Evolutionary conservation across 2,329 filamentous ascomycete species (phyloP), one percentile per base, ranked within the genome.

Genomic region (Xylaria sp.): DNA sequence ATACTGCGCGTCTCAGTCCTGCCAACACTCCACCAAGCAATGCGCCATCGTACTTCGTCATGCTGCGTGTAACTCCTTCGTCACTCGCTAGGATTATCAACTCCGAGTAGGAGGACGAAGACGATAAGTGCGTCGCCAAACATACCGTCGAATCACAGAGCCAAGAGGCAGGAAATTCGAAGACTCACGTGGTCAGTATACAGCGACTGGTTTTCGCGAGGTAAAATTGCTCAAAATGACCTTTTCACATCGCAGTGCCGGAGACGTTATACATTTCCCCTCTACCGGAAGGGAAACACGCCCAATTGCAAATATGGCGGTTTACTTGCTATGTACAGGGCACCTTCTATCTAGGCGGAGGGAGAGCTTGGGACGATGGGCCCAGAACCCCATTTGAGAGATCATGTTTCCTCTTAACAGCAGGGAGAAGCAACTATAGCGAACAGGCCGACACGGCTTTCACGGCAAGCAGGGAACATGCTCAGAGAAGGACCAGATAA

Each of bases 71-170:
- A n/a, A 39, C 41, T 18, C 62, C 63, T 6, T 45, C 34, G 15
- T 9, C 53, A 30, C 57, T 68, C 18, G 34, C 63, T 10, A 39
- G 25, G 15, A 46, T 66, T 23, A 3, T 57, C 36, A 12, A 18
- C 2, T 9, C 25, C 4, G 6, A 32, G 28, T 6, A 57, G 41
- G n/a, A 43, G 52, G 32, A 34, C 7, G 6, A 30, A 46, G 13
- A 28, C 6, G 39, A 20, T 25, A 12, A 20, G n/a, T 23, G 43
- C 23, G 13, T 10, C 15, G 52, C 32, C 4, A 12, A 36, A 36
- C n/a, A 36, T 20, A 36, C 30, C n/a, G 3, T 55, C 30, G 18
- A 36, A n/a, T 9, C 2, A 23, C 12, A 10, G 10, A 1, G 32
- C 52, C 10, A 20, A 55, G 30, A 36, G 12, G 18, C 12, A 32